These are phyloP conservation scores for Nitzschia palea DNA, from an alignment of 108 stramenopile species.

Conservation along the genomic window DNA sequence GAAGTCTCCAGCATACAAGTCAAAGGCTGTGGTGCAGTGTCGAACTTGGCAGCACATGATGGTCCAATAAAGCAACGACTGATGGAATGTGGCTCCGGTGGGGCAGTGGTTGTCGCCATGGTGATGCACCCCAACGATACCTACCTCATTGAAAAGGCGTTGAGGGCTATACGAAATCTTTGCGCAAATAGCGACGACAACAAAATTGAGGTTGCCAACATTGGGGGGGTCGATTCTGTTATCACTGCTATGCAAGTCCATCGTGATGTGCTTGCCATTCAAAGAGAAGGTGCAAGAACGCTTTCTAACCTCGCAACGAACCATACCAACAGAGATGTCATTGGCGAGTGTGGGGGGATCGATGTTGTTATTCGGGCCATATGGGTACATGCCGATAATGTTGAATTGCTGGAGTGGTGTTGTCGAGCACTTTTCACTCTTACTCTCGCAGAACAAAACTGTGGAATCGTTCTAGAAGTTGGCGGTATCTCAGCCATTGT, in stretches of 20 bases:
- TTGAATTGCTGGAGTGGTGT: conserved; percentile 60
- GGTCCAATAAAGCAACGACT: conserved; percentile 37
- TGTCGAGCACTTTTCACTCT: conserved; percentile 59
- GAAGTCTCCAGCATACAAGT: conserved; percentile 50
- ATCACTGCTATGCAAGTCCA: conserved; percentile 75
- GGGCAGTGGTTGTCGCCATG: conserved; percentile 66
- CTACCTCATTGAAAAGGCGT: conserved; percentile 51
- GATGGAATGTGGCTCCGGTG: conserved; percentile 52
- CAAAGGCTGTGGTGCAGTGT: conserved; percentile 58
- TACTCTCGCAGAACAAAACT: conserved; percentile 29
- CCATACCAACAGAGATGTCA: conserved; percentile 49
- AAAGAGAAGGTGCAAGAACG: conserved; percentile 64
- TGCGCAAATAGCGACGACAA: conserved; percentile 67
- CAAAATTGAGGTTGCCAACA: conserved; percentile 51
- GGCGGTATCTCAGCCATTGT: conserved; percentile 62
- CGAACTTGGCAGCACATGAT: conserved; percentile 61
- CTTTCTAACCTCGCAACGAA: conserved; percentile 57
- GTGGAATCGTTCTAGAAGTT: conserved; percentile 22
- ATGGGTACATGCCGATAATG: conserved; percentile 62
- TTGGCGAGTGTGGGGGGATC: conserved; percentile 72
- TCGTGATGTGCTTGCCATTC: conserved; percentile 52
- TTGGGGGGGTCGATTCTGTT: conserved; percentile 66
- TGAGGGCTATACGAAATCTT: conserved; percentile 60
- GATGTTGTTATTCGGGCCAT: conserved; percentile 67
- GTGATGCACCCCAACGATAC: conserved; percentile 67